These are phyloP conservation scores for Fomitopsis palustris DNA, from an alignment of 1,284 basidiomycete genomes.

Conservation along the genomic window DNA sequence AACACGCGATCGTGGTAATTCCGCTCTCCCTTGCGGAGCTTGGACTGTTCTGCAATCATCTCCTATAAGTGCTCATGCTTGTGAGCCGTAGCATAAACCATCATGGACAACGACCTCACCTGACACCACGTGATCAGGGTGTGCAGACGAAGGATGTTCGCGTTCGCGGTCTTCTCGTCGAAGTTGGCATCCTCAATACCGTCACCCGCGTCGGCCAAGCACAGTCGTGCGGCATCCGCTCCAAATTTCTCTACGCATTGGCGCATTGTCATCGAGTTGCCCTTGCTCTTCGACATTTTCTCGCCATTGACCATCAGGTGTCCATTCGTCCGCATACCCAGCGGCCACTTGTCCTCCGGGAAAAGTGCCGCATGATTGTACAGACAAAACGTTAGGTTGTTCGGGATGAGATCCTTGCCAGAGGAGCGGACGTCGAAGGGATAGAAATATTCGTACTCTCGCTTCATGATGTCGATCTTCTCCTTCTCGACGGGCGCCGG, in stretches of 20 bases:
- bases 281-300: slow-evolving; percentile 99
- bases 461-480: slow-evolving; percentile 82
- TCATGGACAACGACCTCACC: slow-evolving; percentile 39
- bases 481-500: slow-evolving; percentile 66
- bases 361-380: slow-evolving; percentile 96
- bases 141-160: slow-evolving; percentile 92
- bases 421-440: slow-evolving; percentile 98
- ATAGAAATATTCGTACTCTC: slow-evolving; percentile 97
- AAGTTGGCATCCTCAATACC: slow-evolving; percentile 98
- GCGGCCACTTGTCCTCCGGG: slow-evolving; percentile 91
- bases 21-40: slow-evolving; percentile 68
- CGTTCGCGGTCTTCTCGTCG: slow-evolving; percentile 98
- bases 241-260: slow-evolving; percentile 86
- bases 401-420: slow-evolving; percentile 97
- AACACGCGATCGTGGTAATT: slow-evolving; percentile 87
- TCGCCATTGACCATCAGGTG: slow-evolving; percentile 98
- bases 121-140: slow-evolving; percentile 93
- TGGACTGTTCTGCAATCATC: slow-evolving; percentile 64
- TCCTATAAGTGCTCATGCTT: slow-evolving; percentile 45
- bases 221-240: slow-evolving; percentile 89
- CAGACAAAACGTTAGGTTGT: slow-evolving; percentile 93
- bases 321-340: slow-evolving; percentile 92
- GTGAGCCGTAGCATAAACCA: neutral
- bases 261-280: slow-evolving; percentile 80
- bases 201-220: slow-evolving; percentile 95